phyloP scores from a whole-genome alignment of 208 protist genomes.

The Naegleria fowleri region DNA sequence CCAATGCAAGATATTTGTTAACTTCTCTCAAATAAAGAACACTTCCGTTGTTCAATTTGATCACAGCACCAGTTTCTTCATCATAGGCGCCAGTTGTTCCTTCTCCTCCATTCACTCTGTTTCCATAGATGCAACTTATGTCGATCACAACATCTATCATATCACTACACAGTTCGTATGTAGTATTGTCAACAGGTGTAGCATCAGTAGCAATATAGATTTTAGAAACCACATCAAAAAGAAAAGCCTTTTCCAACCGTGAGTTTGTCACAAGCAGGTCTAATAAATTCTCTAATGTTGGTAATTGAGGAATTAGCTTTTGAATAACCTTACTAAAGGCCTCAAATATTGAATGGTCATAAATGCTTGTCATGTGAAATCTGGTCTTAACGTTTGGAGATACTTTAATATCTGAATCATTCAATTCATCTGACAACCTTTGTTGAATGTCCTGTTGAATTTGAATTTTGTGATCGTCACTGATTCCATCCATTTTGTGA shows the following conservation, averaged over 20 bases:
- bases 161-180: slow-evolving; percentile 77
- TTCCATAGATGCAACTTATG: slow-evolving; percentile 71
- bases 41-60: slow-evolving; percentile 67
- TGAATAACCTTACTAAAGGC: slow-evolving; percentile 75
- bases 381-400: slow-evolving; percentile 35
- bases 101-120: slow-evolving; percentile 39
- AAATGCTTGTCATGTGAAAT: slow-evolving; percentile 71
- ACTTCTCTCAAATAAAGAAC: slow-evolving; percentile 69
- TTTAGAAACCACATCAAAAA: slow-evolving; percentile 79
- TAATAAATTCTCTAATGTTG: slow-evolving; percentile 71
- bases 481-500: slow-evolving; percentile 74
- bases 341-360: slow-evolving; percentile 85
- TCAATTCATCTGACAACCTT: slow-evolving; percentile 55
- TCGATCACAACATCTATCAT: slow-evolving; percentile 88
- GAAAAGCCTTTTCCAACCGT: slow-evolving; percentile 80
- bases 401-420: slow-evolving; percentile 33
- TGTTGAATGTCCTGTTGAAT: slow-evolving; percentile 63
- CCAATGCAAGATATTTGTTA: slow-evolving; percentile 67
- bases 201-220: slow-evolving; percentile 82
- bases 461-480: slow-evolving; percentile 72
- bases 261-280: slow-evolving; percentile 69
- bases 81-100: slow-evolving; percentile 54
- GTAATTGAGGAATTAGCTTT: slow-evolving; percentile 74
- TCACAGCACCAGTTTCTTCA: slow-evolving; percentile 57
- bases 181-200: slow-evolving; percentile 66